Base-by-base conservation (phyloP, 352 stramenopile species). In the Phytophthora sansomeana region DNA sequence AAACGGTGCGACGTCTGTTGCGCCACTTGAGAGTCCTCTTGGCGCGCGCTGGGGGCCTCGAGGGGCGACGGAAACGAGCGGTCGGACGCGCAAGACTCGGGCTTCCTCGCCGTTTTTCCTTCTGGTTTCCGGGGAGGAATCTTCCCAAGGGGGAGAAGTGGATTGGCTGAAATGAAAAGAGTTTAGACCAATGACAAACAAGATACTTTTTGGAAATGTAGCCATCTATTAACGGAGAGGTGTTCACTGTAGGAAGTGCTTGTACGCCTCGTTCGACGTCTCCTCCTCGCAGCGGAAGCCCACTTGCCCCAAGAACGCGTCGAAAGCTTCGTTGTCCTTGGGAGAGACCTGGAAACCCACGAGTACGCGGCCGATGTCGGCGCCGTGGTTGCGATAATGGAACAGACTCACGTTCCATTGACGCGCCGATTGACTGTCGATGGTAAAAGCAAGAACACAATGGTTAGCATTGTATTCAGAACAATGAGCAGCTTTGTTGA, bases 341-440 rank as follows among this genome's bases (percentile, higher is more conserved):
- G 73, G 56, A 5, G 84, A 76, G 11, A 98, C 96, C 73, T 99
- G 96, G 70, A 99, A 96, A 5, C 94, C 97, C 0, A 99, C 97
- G 7, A 99, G 78, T 26, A 99, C 97, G 42, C 97, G 87, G 33
- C 97, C 97, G 74, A 99, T 98, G 67, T 99, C 97, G 69, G 97
- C 96, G 53, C 97, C 97, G 69, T 99, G 97, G 76, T 99, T 99
- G 59, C 97, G 85, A 69, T 99, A 99, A 77, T 99, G 97, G 76
- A 99, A 99, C 9, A 99, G 84, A 64, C 92, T 98, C 46, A 99
- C 89, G 74, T 99, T 99, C 94, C 94, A 99, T 32, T 82, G 82
- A n/a, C 75, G 79, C 1, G 66, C 55, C 10, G 77, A 77, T 73
- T 79, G 61, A 41, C 76, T 85, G 54, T 7, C 17, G 26, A 16